phyloP scores from a whole-genome alignment of 192 early-diverging fungal genomes.

The Coemansia sp. region DNA sequence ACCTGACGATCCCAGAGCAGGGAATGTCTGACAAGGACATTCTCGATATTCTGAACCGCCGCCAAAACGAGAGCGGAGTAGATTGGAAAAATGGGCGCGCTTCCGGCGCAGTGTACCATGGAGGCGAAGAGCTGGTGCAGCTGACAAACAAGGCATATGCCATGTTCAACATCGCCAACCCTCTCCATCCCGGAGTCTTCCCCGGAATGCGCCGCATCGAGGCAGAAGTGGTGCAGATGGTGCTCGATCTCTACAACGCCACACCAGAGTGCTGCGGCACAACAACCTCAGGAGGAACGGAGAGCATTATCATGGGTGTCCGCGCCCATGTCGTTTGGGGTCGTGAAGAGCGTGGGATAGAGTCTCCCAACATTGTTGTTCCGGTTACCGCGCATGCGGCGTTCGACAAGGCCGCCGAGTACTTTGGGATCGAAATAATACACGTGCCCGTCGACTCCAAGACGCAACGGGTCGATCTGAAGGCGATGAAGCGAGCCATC shows the following conservation, averaged over 20 bases:
- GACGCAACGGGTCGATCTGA: constrained; percentile 75
- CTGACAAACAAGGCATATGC: constrained; percentile 78
- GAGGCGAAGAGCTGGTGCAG: constrained; percentile 76
- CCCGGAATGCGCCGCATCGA: constrained; percentile 94
- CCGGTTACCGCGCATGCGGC: constrained; percentile 95
- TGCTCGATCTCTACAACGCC: constrained; percentile 83
- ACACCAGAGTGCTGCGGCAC: constrained; percentile 71
- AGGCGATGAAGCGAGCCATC: constrained; percentile 75
- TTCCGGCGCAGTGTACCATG: constrained; percentile 92
- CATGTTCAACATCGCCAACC: constrained; percentile 82
- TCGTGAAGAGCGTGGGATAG: constrained; percentile 72
- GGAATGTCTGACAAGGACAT: constrained; percentile 67
- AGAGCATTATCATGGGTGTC: constrained; percentile 92
- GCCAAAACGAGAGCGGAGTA: constrained; percentile 59
- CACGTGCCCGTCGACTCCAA: constrained; percentile 79
- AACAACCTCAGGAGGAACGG: constrained; percentile 93
- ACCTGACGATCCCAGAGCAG: constrained; percentile 62
- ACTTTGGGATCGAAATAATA: constrained; percentile 87
- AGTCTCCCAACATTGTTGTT: constrained; percentile 88
- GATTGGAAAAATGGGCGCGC: constrained; percentile 87
- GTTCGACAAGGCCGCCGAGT: constrained; percentile 91
- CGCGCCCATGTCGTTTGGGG: constrained; percentile 92
- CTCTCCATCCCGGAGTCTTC: constrained; percentile 94
- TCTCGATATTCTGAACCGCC: constrained; percentile 61
- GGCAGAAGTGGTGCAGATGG: constrained; percentile 93